Evolutionary conservation across 192 early-diverging fungal species (phyloP), one percentile per base, ranked within the genome.

Genomic region (Piromyces sp.): DNA sequence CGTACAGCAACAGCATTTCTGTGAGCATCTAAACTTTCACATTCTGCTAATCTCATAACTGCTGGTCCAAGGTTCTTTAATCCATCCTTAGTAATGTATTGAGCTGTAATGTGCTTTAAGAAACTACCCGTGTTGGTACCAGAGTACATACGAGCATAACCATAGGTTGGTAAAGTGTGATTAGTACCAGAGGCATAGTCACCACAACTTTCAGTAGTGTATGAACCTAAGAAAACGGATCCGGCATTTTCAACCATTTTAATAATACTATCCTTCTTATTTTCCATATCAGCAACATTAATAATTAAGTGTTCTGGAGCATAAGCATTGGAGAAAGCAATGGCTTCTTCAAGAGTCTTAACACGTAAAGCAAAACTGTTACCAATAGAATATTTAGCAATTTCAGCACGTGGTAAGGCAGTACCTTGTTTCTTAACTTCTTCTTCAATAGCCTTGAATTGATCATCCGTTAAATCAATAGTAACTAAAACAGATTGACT

Each of bases 161-260:
- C 98, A 84, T 99, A 99, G 2, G 97, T 98, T 26, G 98, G 98
- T 82, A 99, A 87, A 5, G 98, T 99, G 88, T 99, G 98, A 90
- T 98, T 99, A 26, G 98, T 99, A 79, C 98, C 98, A 0, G 96
- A 97, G 7, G 98, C 98, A 87, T 99, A 99, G 86, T 99, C 98
- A 80, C 98, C 98, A 83, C 96, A 97, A 83, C 94, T 95, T 86
- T 98, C 98, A 15, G 98, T 96, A 30, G 97, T 96, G 85, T 93
- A 99, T 80, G 89, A 90, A 0, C 98, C 98, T 68, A 99, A 95
- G 92, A 99, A 99, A 58, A 99, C 96, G 81, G 93, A 94, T 29
- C 98, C 98, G 28, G 98, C 98, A 85, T 96, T 97, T 79, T 89
- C 83, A 19, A 99, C 92, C 38, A 88, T 83, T 16, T 87, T 83